Percentiles rank a stretch among this genome's conserved stretches.
Conservation (phyloP, 371 early-diverging fungal genomes). For the Lichtheimia corymbifera region DNA sequence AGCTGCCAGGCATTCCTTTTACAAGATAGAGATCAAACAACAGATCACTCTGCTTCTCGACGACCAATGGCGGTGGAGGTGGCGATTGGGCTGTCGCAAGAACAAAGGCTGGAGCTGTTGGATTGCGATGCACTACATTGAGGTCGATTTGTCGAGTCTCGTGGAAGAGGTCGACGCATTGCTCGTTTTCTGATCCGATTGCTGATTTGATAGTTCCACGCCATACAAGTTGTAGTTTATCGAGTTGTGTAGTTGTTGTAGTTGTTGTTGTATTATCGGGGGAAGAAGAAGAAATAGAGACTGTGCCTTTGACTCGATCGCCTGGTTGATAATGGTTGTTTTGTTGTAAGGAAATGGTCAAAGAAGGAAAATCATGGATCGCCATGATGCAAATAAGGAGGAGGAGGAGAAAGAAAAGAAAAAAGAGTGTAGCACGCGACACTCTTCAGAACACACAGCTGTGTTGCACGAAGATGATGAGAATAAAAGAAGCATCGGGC, state of each 20-base stretch:
- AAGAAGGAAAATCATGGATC: no score
- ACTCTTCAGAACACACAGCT: no score
- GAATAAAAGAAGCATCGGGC: no score
- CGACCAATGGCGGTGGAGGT: not conserved
- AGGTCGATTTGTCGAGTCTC: slow-evolving; percentile 7
- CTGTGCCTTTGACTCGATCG: slow-evolving; percentile 2
- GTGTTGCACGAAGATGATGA: no score
- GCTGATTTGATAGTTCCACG: not conserved
- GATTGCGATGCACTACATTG: not conserved
- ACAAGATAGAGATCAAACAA: slow-evolving; percentile 8
- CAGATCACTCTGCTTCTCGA: not conserved
- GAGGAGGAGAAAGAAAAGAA: no score
- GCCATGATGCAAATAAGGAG: no score
- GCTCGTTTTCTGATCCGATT: no score
- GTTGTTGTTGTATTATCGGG: no score
- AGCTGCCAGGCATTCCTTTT: slow-evolving; percentile 8
- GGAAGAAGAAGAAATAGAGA: not conserved
- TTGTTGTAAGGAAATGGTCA: no score
- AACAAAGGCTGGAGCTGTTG: not conserved
- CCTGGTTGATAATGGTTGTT: slow-evolving; percentile 7
- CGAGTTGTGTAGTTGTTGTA: not conserved
- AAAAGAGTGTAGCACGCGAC: no score
- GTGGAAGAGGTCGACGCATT: not conserved
- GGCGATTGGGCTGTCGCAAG: not conserved
- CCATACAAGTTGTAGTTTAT: slow-evolving; percentile 8